These are phyloP conservation scores for Alliaria petiolata DNA, from an alignment of 345 rosid genomes.

Conservation along the genomic window DNA sequence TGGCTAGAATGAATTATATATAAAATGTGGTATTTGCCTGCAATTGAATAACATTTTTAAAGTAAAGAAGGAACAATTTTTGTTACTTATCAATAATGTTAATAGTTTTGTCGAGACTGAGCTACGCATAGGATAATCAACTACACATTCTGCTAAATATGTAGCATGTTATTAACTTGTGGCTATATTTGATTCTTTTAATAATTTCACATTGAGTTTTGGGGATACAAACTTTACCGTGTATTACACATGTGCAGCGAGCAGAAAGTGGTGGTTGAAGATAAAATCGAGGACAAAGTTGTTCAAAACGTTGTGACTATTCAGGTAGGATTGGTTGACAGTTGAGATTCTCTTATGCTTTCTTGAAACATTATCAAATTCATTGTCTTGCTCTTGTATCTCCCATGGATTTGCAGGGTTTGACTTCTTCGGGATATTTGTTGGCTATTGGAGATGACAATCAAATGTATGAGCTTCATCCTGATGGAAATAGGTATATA, in stretches of 20 bases:
- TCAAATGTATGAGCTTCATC: slow-evolving; percentile 90
- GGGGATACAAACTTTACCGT: background rate
- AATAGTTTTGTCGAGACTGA: no score
- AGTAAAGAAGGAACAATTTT: background rate
- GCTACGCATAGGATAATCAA: background rate
- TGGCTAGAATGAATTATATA: background rate
- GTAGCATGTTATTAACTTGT: background rate
- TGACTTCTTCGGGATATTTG: slow-evolving; percentile 79
- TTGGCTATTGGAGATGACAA: slow-evolving; percentile 73
- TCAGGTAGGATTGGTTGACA: slow-evolving; percentile 45
- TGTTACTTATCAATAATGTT: background rate
- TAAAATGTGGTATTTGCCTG: background rate
- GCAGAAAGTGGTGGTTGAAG: slow-evolving; percentile 76
- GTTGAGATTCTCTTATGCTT: background rate
- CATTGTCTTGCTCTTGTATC: background rate
- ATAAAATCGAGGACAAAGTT: slow-evolving; percentile 44
- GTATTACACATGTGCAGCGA: slow-evolving; percentile 43
- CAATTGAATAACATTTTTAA: background rate
- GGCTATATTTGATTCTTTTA: background rate
- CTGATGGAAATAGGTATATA: slow-evolving; percentile 94
- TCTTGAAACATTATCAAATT: background rate
- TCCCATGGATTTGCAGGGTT: slow-evolving; percentile 42
- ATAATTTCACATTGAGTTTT: background rate
- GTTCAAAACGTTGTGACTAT: slow-evolving; percentile 64
- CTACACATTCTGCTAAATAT: background rate